Conservation (phyloP, 2,329 filamentous ascomycete genomes). For the Pseudogymnoascus sp. region DNA sequence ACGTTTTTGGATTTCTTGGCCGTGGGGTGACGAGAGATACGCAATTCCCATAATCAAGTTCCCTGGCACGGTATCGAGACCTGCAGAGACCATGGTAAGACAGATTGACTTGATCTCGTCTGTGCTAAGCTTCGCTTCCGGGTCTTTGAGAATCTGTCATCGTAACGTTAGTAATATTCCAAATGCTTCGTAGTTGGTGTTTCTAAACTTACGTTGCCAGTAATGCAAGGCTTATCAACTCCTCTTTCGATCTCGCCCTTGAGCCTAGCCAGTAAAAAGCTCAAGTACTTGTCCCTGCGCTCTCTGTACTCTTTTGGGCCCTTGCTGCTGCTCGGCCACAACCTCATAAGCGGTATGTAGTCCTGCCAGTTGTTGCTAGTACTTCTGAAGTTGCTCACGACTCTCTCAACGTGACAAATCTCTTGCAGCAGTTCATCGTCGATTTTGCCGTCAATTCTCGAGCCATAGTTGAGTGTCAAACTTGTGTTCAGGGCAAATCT, state of each 20-base stretch:
- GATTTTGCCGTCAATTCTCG: conserved; percentile 65
- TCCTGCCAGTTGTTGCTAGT: conserved; percentile 83
- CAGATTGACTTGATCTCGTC: conserved; percentile 76
- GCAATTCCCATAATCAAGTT: conserved; percentile 77
- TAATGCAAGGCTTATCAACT: conserved; percentile 63
- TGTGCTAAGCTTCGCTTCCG: conserved; percentile 38
- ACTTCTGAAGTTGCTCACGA: conserved; percentile 68
- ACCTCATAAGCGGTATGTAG: conserved; percentile 68
- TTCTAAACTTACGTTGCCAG: conserved; percentile 49
- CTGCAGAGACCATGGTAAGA: conserved; percentile 74
- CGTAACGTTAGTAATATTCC: conserved; percentile 44
- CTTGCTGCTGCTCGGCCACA: conserved; percentile 56
- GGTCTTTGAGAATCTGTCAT: conserved; percentile 28
- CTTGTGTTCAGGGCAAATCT: conserved; percentile 72
- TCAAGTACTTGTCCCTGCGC: conserved; percentile 63
- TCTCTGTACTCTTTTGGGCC: conserved; percentile 59
- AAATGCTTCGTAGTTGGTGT: conserved; percentile 29
- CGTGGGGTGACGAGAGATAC: conserved; percentile 61
- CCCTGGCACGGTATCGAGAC: conserved; percentile 73
- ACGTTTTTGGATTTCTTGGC: conserved; percentile 63
- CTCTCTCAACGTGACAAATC: conserved; percentile 69
- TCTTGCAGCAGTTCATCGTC: conserved; percentile 63
- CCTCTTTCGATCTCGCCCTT: conserved; percentile 56
- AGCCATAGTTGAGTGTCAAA: conserved; percentile 72
- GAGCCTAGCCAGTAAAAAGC: conserved; percentile 51